phyloP scores from a whole-genome alignment of 441 rosid genomes.

The Rhodomyrtus psidioides region DNA sequence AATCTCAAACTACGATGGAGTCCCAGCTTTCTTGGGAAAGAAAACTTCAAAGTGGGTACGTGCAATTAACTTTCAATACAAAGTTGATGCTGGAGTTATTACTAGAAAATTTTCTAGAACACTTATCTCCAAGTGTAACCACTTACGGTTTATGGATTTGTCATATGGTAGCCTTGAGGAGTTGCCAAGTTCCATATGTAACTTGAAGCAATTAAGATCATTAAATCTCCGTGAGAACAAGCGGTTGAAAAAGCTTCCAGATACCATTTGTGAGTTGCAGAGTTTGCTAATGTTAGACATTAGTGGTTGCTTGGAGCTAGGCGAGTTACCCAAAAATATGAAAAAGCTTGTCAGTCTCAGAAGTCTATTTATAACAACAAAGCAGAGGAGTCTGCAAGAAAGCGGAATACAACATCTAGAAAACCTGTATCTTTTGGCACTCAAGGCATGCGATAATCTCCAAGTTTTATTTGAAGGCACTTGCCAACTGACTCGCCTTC shows the following conservation, averaged over 20 bases:
- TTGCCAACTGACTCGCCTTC: no score
- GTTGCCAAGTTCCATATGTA: background rate
- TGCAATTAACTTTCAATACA: background rate
- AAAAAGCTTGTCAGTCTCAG: background rate
- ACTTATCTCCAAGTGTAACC: background rate
- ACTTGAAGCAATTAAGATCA: background rate
- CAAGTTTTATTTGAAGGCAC: no score
- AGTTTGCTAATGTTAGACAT: background rate
- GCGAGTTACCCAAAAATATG: background rate
- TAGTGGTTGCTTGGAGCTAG: fast-evolving
- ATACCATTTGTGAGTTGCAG: background rate
- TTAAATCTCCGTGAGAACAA: fast-evolving
- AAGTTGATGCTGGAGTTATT: background rate
- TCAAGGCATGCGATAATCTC: no score
- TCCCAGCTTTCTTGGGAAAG: background rate
- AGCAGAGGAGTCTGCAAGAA: no score
- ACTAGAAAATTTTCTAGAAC: background rate
- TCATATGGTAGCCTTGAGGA: background rate
- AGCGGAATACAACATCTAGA: no score
- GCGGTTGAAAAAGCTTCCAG: background rate
- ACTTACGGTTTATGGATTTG: fast-evolving
- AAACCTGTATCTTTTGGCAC: no score
- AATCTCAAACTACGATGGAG: background rate
- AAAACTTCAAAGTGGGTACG: background rate
- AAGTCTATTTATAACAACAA: no score